A percentile compares a stretch with the other conserved stretches of the same genome.
These are phyloP conservation scores for Lipomyces anomalus DNA, from an alignment of 805 yeast genomes.

Conservation along the genomic window DNA sequence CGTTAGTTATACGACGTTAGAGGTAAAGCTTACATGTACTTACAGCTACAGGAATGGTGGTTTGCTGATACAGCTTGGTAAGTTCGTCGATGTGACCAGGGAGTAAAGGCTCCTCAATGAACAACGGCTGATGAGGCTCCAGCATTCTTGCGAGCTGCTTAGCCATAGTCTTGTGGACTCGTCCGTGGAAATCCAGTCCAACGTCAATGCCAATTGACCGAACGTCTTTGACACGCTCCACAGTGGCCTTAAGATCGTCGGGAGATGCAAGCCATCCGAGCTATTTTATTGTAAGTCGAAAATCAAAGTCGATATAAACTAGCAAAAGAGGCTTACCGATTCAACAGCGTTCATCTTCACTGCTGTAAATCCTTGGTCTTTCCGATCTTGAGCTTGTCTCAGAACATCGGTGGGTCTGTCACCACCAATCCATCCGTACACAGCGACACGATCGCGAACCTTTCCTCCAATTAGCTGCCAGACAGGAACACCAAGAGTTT, in stretches of 20 bases:
- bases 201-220: constrained; percentile 29
- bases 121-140: constrained; percentile 30
- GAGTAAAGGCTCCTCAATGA: constrained; percentile 32
- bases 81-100: constrained; percentile 29
- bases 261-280: constrained; percentile 30
- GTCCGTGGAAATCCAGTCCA: constrained; percentile 32
- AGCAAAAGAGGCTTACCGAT: constrained; percentile 14
- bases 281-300: too few species aligned
- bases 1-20: background rate
- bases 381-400: constrained; percentile 29
- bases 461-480: constrained; percentile 32
- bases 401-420: constrained; percentile 30
- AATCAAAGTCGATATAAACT: too few species aligned
- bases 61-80: constrained; percentile 22
- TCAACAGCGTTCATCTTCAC: constrained; percentile 35
- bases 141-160: constrained; percentile 30
- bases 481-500: constrained; percentile 31
- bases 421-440: constrained; percentile 35
- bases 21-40: background rate
- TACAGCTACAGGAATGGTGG: constrained; percentile 29
- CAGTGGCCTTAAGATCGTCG: constrained; percentile 26
- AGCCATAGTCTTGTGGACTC: constrained; percentile 33
- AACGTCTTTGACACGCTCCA: constrained; percentile 28
- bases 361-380: constrained; percentile 32
- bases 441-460: constrained; percentile 30